phyloP scores from a whole-genome alignment of 345 rosid genomes.

The Passiflora organensis region DNA sequence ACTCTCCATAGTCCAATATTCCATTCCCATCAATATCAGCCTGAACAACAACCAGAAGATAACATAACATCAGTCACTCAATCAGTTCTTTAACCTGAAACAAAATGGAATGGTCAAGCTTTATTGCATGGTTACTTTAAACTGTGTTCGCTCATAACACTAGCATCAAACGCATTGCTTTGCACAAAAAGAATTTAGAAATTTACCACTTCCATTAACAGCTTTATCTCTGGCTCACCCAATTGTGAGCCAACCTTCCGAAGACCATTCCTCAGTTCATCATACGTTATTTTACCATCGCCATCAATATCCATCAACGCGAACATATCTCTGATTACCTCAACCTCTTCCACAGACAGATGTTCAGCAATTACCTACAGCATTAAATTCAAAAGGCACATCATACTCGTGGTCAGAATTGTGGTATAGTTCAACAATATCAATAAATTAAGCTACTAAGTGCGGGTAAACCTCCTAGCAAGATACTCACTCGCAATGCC shows the following conservation, averaged over 20 bases:
- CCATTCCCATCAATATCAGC: conserved; percentile 98
- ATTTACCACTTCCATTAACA: conserved; percentile 98
- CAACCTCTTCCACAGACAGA: conserved; percentile 78
- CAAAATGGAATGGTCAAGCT: conserved; percentile 2
- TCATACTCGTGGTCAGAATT: conserved; percentile 1
- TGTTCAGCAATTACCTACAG: conserved; percentile 92
- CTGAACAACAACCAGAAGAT: conserved; percentile 33
- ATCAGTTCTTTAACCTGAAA: no score
- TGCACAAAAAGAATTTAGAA: neutral
- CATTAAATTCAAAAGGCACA: conserved; percentile 16
- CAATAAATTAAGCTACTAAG: conserved; percentile 5
- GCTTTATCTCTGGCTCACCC: conserved; percentile 87
- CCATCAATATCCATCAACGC: conserved; percentile 78
- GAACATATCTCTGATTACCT: conserved; percentile 89
- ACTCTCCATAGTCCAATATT: conserved; percentile 81
- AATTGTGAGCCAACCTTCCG: conserved; percentile 85
- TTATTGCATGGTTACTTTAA: no score
- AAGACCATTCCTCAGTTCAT: conserved; percentile 83
- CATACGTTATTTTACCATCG: conserved; percentile 78
- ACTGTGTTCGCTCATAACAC: no score
- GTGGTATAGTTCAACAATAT: neutral
- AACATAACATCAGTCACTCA: no score
- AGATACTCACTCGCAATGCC: conserved; percentile 66
- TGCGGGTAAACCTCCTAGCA: conserved; percentile 2
- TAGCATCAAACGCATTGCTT: no score